These are phyloP conservation scores for Neophaeococcomyces mojaviensis DNA, from an alignment of 2,329 filamentous ascomycete species.

Conservation along the genomic window DNA sequence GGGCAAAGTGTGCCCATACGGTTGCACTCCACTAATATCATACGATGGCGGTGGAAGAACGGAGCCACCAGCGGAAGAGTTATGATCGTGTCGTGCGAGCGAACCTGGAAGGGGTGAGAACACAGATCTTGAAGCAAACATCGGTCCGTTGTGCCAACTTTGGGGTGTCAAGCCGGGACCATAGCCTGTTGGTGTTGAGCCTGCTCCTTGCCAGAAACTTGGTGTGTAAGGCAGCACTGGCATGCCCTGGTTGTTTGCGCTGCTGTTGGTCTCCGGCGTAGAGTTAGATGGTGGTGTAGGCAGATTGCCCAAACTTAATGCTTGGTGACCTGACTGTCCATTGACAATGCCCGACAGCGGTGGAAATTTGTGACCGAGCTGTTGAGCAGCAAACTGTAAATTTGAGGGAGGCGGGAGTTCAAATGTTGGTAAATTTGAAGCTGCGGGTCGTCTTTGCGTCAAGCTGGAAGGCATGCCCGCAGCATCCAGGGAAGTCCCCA, in stretches of 20 bases:
- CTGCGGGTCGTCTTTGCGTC: constrained; percentile 62
- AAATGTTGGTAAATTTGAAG: constrained; percentile 60
- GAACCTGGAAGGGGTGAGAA: constrained; percentile 53
- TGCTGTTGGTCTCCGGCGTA: constrained; percentile 34
- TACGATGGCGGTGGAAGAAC: constrained; percentile 60
- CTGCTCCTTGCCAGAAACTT: constrained; percentile 51
- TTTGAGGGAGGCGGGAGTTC: constrained; percentile 59
- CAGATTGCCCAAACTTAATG: constrained; percentile 53
- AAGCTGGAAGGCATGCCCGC: constrained; percentile 59
- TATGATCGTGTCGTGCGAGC: constrained; percentile 45
- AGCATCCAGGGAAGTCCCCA: constrained; percentile 55
- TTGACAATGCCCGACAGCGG: constrained; percentile 27
- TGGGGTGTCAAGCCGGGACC: constrained; percentile 41
- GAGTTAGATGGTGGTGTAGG: constrained; percentile 56
- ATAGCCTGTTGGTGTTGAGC: constrained; percentile 50
- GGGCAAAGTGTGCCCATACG: constrained; percentile 10
- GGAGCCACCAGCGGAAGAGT: constrained; percentile 51
- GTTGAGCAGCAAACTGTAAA: constrained; percentile 36
- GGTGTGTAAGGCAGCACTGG: constrained; percentile 52
- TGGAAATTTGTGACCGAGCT: constrained; percentile 45
- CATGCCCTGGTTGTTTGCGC: constrained; percentile 48
- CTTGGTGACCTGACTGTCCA: constrained; percentile 36
- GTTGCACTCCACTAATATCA: constrained; percentile 47
- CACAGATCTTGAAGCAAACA: constrained; percentile 39
- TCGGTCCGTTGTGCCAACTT: constrained; percentile 36